A percentile compares a stretch with the other conserved stretches of the same genome.
These are phyloP conservation scores for Aspergillus fischeri DNA, from an alignment of 2,329 filamentous ascomycete genomes.

Conservation along the genomic window DNA sequence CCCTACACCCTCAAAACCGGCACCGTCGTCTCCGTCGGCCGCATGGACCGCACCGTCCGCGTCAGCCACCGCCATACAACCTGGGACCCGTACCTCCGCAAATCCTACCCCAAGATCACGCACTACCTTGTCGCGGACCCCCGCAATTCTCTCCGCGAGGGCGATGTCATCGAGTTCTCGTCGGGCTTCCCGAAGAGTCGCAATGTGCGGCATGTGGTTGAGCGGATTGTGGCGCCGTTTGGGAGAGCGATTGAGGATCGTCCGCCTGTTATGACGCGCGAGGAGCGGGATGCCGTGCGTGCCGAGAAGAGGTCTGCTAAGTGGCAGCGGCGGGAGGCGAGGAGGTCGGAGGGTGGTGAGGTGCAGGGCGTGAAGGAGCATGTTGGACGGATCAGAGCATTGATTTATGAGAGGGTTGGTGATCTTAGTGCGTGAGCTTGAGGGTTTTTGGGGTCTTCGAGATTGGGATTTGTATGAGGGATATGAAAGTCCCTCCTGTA, in stretches of 20 bases:
- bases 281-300: conserved; percentile 32
- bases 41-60: conserved; percentile 40
- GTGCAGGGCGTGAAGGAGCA: conserved; percentile 14
- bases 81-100: conserved; percentile 37
- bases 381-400: conserved; percentile 25
- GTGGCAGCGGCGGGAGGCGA: conserved; percentile 27
- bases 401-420: conserved; percentile 25
- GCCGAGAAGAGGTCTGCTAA: conserved; percentile 30
- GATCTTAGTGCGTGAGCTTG: not conserved
- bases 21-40: conserved; percentile 39
- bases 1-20: conserved; percentile 34
- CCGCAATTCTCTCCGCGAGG: conserved; percentile 38
- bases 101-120: conserved; percentile 34
- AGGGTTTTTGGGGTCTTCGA: not conserved
- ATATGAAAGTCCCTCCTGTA: not conserved
- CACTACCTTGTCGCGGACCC: conserved; percentile 37
- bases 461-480: not conserved
- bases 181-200: conserved; percentile 37
- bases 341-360: conserved; percentile 15
- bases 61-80: conserved; percentile 31
- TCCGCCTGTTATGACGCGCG: conserved; percentile 32
- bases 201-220: conserved; percentile 39
- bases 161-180: conserved; percentile 44
- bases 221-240: conserved; percentile 41
- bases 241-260: conserved; percentile 32